Conservation (phyloP, 371 early-diverging fungal species). For the Lichtheimia ornata region DNA sequence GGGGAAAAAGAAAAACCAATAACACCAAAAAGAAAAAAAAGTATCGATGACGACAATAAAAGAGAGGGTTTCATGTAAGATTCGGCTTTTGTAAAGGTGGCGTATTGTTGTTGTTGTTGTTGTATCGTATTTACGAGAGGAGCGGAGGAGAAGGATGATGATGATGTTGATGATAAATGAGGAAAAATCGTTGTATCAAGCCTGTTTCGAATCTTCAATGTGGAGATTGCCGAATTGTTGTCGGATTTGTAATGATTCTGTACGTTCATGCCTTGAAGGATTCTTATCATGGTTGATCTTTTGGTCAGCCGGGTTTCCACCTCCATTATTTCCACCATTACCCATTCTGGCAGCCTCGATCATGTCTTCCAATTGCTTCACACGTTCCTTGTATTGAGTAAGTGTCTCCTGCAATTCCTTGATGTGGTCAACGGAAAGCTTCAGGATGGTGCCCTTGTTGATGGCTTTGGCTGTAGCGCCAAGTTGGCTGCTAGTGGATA, state of each 20-base stretch:
- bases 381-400: slow-evolving; percentile 34
- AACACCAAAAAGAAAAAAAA: too few species aligned
- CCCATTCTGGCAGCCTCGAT: slow-evolving; percentile 8
- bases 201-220: slow-evolving; percentile 12
- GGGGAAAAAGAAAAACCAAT: too few species aligned
- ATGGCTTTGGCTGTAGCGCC: slow-evolving; percentile 48
- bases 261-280: slow-evolving; percentile 9
- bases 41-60: too few species aligned
- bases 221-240: slow-evolving; percentile 32
- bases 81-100: too few species aligned
- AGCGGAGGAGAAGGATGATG: too few species aligned
- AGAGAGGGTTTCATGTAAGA: too few species aligned
- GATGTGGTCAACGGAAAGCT: slow-evolving; percentile 75
- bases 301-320: too few species aligned
- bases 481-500: slow-evolving; percentile 10
- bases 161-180: slow-evolving; percentile 4
- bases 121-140: too few species aligned
- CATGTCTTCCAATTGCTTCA: slow-evolving; percentile 62
- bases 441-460: slow-evolving; percentile 87
- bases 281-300: neutral
- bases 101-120: too few species aligned
- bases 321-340: too few species aligned
- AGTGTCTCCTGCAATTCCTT: slow-evolving; percentile 44
- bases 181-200: neutral
- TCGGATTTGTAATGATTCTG: slow-evolving; percentile 16